phyloP scores from a whole-genome alignment of 139 green algal genomes.

The Volvox reticuliferus region DNA sequence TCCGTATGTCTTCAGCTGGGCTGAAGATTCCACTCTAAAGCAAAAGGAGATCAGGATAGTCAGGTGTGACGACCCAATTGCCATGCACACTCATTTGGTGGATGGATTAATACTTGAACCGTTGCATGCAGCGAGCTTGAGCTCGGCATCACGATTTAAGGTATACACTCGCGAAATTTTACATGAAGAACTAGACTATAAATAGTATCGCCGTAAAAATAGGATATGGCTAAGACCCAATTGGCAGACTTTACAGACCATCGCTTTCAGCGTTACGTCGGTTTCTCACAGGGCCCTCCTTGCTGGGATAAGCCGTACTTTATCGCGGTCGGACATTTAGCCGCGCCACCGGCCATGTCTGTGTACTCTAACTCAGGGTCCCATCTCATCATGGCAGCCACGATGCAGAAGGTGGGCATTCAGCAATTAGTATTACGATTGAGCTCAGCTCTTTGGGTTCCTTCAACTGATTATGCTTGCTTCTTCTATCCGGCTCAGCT shows the following conservation, averaged over 20 bases:
- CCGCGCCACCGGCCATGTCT: neutral
- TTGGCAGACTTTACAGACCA: neutral
- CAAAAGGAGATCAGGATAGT: too few relatives aligned
- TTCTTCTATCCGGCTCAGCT: neutral
- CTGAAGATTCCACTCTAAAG: too few relatives aligned
- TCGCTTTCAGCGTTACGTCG: slow-evolving; percentile 15
- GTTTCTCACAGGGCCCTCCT: slow-evolving; percentile 6
- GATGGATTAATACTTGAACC: too few relatives aligned
- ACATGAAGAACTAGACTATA: too few relatives aligned
- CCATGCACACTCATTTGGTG: too few relatives aligned
- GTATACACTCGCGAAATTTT: too few relatives aligned
- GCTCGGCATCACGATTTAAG: too few relatives aligned
- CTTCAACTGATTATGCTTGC: neutral
- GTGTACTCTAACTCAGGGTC: slow-evolving; percentile 28
- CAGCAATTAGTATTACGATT: neutral
- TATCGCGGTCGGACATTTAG: slow-evolving; percentile 19
- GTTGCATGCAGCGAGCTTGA: too few relatives aligned
- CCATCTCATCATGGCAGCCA: slow-evolving; percentile 32
- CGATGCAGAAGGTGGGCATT: slow-evolving; percentile 33
- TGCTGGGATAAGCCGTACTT: slow-evolving; percentile 38
- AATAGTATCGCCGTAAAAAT: too few relatives aligned
- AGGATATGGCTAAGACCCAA: neutral
- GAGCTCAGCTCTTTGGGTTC: neutral
- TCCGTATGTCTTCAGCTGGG: too few relatives aligned
- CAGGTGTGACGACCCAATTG: too few relatives aligned